Evolutionary conservation across 2,329 filamentous ascomycete species (phyloP).

Genomic region (Simplicillium sp.): DNA sequence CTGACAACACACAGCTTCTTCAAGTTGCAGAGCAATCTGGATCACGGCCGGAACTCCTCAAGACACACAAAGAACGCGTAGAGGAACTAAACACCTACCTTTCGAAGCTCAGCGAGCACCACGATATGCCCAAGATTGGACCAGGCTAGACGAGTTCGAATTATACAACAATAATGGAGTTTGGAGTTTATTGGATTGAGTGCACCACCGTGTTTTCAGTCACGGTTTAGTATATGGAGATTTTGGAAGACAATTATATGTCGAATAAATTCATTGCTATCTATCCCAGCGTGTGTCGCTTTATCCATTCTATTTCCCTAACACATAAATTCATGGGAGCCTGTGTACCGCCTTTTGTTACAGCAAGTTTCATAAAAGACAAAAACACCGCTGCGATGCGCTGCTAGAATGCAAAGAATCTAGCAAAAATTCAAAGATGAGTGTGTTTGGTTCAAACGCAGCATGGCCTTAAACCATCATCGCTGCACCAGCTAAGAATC

Average conservation of each 20-base stretch:
- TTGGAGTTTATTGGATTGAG: constrained; percentile 16
- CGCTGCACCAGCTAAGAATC: constrained; percentile 15
- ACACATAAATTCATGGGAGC: constrained; percentile 4
- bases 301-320: constrained; percentile 5
- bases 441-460: background rate
- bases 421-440: background rate
- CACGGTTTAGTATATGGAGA: no score
- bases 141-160: constrained; percentile 34
- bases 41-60: constrained; percentile 65
- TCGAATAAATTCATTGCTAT: background rate
- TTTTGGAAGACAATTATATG: background rate
- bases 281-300: background rate
- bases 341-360: constrained; percentile 1
- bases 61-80: constrained; percentile 94
- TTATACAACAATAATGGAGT: constrained; percentile 8
- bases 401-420: background rate
- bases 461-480: constrained; percentile 15
- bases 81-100: constrained; percentile 93
- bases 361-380: background rate
- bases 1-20: constrained; percentile 49
- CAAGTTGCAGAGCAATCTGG: constrained; percentile 58
- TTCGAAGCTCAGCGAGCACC: constrained; percentile 86
- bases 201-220: no score
- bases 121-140: constrained; percentile 79
- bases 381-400: background rate